These are phyloP conservation scores for Tylopilus rubrobrunneus DNA, from an alignment of 768 basidiomycete genomes.

Conservation along the genomic window DNA sequence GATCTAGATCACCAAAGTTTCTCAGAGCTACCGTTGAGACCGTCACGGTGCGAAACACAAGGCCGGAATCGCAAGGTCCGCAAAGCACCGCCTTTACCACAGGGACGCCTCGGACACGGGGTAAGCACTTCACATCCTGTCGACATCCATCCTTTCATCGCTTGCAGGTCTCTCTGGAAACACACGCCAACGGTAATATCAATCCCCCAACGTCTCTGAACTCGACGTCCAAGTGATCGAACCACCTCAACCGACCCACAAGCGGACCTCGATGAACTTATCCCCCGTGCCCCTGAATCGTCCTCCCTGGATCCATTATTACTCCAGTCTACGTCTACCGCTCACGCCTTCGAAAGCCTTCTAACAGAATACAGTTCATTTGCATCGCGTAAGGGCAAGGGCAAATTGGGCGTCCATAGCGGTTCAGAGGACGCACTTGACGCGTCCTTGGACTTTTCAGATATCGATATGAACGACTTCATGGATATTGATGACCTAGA, in stretches of 20 bases:
- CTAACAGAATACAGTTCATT: slow-evolving; percentile 9
- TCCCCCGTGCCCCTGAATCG: slow-evolving; percentile 10
- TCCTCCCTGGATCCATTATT: slow-evolving; percentile 27
- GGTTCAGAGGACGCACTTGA: slow-evolving; percentile 49
- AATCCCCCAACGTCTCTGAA: slow-evolving; percentile 14
- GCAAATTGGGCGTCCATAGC: slow-evolving; percentile 55
- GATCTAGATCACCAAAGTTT: slow-evolving; percentile 93
- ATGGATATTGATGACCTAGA: slow-evolving; percentile 60
- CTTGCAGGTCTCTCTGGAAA: slow-evolving; percentile 15
- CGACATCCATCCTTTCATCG: slow-evolving; percentile 3
- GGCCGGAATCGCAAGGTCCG: slow-evolving; percentile 67
- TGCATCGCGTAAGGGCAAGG: slow-evolving; percentile 26
- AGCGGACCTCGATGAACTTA: slow-evolving; percentile 16
- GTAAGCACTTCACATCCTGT: slow-evolving; percentile 14
- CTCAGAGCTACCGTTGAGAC: slow-evolving; percentile 70
- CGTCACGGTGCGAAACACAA: slow-evolving; percentile 86
- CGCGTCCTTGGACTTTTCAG: slow-evolving; percentile 49
- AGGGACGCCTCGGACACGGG: slow-evolving; percentile 29
- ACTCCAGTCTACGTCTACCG: neutral
- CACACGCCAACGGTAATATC: slow-evolving; percentile 20
- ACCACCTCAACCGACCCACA: neutral
- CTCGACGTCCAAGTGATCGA: slow-evolving; percentile 23
- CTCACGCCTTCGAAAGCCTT: slow-evolving; percentile 22
- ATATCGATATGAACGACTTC: slow-evolving; percentile 51
- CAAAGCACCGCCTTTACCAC: slow-evolving; percentile 43